These are phyloP conservation scores for Corinectria fuckeliana DNA, from an alignment of 2,329 filamentous ascomycete genomes.

Conservation along the genomic window DNA sequence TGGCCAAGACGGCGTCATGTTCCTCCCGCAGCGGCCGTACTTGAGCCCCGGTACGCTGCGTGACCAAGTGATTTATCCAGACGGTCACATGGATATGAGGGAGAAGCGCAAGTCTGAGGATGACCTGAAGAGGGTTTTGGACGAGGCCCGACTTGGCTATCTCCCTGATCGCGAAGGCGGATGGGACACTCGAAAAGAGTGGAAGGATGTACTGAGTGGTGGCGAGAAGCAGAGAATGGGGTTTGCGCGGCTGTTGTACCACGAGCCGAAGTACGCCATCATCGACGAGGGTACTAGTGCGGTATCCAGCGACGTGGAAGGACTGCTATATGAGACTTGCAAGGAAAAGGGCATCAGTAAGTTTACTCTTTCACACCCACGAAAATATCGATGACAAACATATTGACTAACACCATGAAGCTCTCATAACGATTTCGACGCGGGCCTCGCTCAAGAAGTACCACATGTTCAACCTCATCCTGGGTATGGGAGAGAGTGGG, in stretches of 20 bases:
- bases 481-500: conserved; percentile 81
- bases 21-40: conserved; percentile 92
- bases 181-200: conserved; percentile 96
- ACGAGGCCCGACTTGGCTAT: conserved; percentile 86
- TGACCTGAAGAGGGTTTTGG: conserved; percentile 78
- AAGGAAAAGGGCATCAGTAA: conserved; percentile 93
- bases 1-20: conserved; percentile 95
- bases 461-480: conserved; percentile 86
- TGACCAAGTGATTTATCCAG: conserved; percentile 97
- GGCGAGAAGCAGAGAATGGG: conserved; percentile 97
- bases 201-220: conserved; percentile 97
- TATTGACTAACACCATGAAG: conserved; percentile 50
- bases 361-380: conserved; percentile 43
- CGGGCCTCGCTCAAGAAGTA: conserved; percentile 94
- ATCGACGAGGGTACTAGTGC: conserved; percentile 96
- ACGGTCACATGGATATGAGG: conserved; percentile 93
- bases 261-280: conserved; percentile 93
- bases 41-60: conserved; percentile 89
- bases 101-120: conserved; percentile 78
- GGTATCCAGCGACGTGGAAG: conserved; percentile 93
- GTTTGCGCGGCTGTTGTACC: conserved; percentile 88
- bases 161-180: conserved; percentile 91
- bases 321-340: conserved; percentile 87
- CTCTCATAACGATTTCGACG: conserved; percentile 94
- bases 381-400: not conserved